A percentile compares a stretch with the other conserved stretches of the same genome.
Conservation (phyloP, 495 filamentous ascomycete genomes). For the Niebla homalea region DNA sequence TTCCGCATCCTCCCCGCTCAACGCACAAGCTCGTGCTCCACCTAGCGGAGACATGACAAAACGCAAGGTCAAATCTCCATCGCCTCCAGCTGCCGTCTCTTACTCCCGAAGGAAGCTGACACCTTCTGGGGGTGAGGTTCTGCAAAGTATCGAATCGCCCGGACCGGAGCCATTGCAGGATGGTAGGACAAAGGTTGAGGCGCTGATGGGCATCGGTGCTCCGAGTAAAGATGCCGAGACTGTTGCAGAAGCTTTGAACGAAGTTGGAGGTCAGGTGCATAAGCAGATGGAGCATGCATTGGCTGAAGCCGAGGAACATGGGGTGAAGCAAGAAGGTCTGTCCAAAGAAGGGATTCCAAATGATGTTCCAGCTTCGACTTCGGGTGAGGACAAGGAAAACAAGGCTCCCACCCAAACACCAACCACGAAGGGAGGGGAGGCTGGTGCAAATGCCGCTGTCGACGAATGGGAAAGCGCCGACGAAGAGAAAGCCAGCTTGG, state of each 20-base stretch:
- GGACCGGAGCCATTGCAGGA: constrained; percentile 20
- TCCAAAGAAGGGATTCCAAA: constrained; percentile 31
- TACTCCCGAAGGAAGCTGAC: constrained; percentile 19
- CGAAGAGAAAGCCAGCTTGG: constrained; percentile 61
- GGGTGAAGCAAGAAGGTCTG: constrained; percentile 31
- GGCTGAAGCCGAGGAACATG: constrained; percentile 34
- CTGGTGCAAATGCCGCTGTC: constrained; percentile 43
- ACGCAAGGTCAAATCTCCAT: constrained; percentile 18
- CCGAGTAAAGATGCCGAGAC: constrained; percentile 43
- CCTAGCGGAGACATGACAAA: constrained; percentile 17
- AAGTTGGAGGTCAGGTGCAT: constrained; percentile 53
- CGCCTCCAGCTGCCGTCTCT: constrained; percentile 11
- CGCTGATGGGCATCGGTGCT: constrained; percentile 19
- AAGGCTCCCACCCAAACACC: constrained; percentile 35
- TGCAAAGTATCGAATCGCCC: constrained; percentile 24
- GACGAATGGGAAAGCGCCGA: constrained; percentile 57
- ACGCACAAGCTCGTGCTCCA: constrained; percentile 17
- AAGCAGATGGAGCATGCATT: constrained; percentile 56
- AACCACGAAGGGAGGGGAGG: constrained; percentile 36
- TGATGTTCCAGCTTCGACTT: constrained; percentile 31
- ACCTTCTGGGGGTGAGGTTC: constrained; percentile 9
- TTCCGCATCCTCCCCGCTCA: constrained; percentile 53
- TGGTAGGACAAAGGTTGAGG: constrained; percentile 20
- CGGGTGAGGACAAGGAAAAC: constrained; percentile 38
- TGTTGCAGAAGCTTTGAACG: constrained; percentile 57